Base-by-base conservation (phyloP, 257 asterid species). In the Nyctanthes arbortristis region DNA sequence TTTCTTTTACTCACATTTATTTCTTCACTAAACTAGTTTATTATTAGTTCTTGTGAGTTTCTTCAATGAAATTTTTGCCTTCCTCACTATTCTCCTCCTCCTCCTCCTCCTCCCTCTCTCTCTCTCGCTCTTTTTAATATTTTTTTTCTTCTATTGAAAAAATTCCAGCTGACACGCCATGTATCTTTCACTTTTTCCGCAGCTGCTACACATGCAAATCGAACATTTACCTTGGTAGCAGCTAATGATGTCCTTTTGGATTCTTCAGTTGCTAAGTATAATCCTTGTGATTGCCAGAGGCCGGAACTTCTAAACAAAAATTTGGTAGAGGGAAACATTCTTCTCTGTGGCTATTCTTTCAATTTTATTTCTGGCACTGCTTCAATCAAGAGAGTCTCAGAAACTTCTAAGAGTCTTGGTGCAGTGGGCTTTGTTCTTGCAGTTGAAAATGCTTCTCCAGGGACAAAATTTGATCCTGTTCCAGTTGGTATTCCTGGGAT, bases 381-480 rank as follows among this genome's bases (percentile, higher is more conserved):
- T 67, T 94, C 96, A 16, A 82, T 94, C 61, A 94, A 91, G 82
- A 87, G 71, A 72, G 99, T 89, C 40, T 71, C 91, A 0, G 82
- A 89, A 75, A 89, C 99, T 63, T 95, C 97, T 16, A 91, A 80
- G 86, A 84, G 73, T 74, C 97, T 94, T 16, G 97, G 97, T 39
- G 99, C 99, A 30, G 85, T 76, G 60, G 99, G 99, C 69, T 91
- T 94, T 66, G 99, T 94, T 78, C 88, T 94, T 43, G 99, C 96
- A 22, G 99, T 94, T 37, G 99, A 94, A 81, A 94, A 82, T 80
- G 87, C 87, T 73, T 88, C 95, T 68, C 97, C 97, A 2, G 99
- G 97, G 54, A 82, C 97, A 56, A 94, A 89, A 80, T 94, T 82
- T 63, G 95, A 91, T 72, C 97, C 99, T 29, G 96, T 91, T 47